These are phyloP conservation scores for Kwoniella pini DNA, from an alignment of 768 basidiomycete species.

Conservation along the genomic window DNA sequence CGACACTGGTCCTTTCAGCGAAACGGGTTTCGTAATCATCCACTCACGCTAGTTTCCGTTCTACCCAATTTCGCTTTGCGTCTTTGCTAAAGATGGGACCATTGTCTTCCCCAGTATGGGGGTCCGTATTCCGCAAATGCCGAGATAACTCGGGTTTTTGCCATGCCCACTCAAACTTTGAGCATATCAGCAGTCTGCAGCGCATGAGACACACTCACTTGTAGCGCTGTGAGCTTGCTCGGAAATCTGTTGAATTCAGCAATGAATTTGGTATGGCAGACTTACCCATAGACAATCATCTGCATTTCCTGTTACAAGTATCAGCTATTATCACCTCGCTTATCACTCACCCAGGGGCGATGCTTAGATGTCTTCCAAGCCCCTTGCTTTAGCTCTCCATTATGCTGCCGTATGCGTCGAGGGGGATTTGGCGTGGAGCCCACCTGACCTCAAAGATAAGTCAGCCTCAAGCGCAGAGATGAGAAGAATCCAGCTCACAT, in stretches of 20 bases:
- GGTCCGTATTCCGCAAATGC: conserved; percentile 59
- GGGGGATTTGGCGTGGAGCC: conserved; percentile 57
- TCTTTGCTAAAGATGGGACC: conserved; percentile 47
- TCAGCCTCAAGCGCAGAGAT: neutral
- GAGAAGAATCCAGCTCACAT: conserved; percentile 59
- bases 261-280: neutral
- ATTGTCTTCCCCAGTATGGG: conserved; percentile 13
- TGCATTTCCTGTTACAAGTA: conserved; percentile 62
- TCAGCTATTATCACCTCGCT: neutral
- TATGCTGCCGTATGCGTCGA: conserved; percentile 66
- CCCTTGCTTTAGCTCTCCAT: conserved; percentile 72
- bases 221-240: conserved; percentile 67
- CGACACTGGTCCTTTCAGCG: conserved; percentile 56
- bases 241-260: conserved; percentile 62
- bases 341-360: conserved; percentile 60
- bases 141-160: conserved; percentile 72
- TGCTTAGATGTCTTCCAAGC: conserved; percentile 65
- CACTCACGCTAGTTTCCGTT: conserved; percentile 50
- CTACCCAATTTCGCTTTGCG: conserved; percentile 37
- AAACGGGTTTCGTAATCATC: neutral
- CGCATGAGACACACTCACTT: conserved; percentile 37
- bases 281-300: conserved; percentile 70
- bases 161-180: conserved; percentile 82
- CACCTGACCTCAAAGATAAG: conserved; percentile 37
- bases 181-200: conserved; percentile 2